Evolutionary conservation across 352 stramenopile genomes (phyloP), one percentile per base, ranked within the genome.

Genomic region (Pythium diclinum): DNA sequence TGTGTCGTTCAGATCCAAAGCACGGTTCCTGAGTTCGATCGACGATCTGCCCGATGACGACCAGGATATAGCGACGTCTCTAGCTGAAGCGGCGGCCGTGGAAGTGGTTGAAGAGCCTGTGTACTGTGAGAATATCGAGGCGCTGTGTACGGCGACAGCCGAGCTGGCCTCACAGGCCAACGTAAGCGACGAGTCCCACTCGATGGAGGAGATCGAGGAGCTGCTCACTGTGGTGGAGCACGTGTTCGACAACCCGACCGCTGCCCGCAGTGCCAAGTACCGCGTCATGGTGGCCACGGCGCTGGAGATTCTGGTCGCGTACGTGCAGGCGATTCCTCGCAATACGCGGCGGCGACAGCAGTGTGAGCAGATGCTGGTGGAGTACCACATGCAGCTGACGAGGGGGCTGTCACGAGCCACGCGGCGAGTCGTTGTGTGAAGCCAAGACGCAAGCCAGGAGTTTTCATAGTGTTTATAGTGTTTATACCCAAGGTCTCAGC

Each of bases 241-340:
- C 60, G 60, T 67, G 33, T 67, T 67, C 16, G 60, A 67, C 32
- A 67, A 67, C 42, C 60, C 60, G n/a, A 67, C 38, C 28, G 11
- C 58, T 30, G 60, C 60, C 4, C 40, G 60, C 28, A 67, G 51
- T 14, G 33, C 21, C 9, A 53, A 19, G 32, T 61, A 69, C 47
- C 14, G 34, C n/a, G 23, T 13, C 28, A 38, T 30, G 34, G 55
- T 69, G 30, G 17, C 17, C 17, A 13, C 2, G 13, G 57, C 55
- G 23, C 34, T 69, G 21, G 28, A 36, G 16, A 52, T 21, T 3
- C 56, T 69, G 14, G 47, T 64, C 36, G 42, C 49, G 25, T 63
- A 64, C 56, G 63, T 63, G 28, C 21, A 40, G 19, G 46, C 46
- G 11, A 60, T 63, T 38, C 46, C 63, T 28, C 63, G 49, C 34